Evolutionary conservation across 2,329 filamentous ascomycete species (phyloP).

Genomic region (Epichloe aotearoae): DNA sequence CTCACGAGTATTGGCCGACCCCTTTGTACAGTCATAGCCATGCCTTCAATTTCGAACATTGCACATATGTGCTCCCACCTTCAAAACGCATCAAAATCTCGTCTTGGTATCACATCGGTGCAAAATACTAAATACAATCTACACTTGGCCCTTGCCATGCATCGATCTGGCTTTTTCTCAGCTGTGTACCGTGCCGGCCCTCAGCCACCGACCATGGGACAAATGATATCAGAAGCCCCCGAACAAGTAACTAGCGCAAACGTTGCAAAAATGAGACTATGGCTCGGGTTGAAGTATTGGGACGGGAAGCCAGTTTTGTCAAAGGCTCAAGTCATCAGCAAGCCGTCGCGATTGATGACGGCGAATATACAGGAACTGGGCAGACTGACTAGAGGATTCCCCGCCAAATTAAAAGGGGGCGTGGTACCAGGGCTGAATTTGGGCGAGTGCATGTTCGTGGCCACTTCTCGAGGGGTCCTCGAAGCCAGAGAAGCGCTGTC

Average conservation of each 20-base stretch:
- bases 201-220: slow-evolving; percentile 34
- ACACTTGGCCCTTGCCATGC: slow-evolving; percentile 59
- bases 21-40: slow-evolving; percentile 10
- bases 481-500: slow-evolving; percentile 74
- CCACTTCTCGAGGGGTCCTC: slow-evolving; percentile 63
- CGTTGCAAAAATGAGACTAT: slow-evolving; percentile 61
- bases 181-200: slow-evolving; percentile 61
- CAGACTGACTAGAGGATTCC: slow-evolving; percentile 53
- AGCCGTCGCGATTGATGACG: slow-evolving; percentile 59
- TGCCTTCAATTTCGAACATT: slow-evolving; percentile 51
- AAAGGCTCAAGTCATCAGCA: slow-evolving; percentile 53
- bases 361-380: slow-evolving; percentile 49
- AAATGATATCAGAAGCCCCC: slow-evolving; percentile 30
- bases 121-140: slow-evolving; percentile 73
- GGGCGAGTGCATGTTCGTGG: slow-evolving; percentile 72
- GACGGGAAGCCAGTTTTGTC: slow-evolving; percentile 66
- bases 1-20: background rate
- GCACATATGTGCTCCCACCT: slow-evolving; percentile 79
- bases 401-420: slow-evolving; percentile 42
- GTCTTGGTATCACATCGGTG: slow-evolving; percentile 72
- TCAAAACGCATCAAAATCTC: slow-evolving; percentile 76
- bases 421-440: slow-evolving; percentile 59
- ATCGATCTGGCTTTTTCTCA: slow-evolving; percentile 70
- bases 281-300: slow-evolving; percentile 86
- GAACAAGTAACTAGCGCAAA: slow-evolving; percentile 55